These are phyloP conservation scores for Neofusicoccum umdonicola DNA, from an alignment of 2,329 filamentous ascomycete species.

Conservation along the genomic window DNA sequence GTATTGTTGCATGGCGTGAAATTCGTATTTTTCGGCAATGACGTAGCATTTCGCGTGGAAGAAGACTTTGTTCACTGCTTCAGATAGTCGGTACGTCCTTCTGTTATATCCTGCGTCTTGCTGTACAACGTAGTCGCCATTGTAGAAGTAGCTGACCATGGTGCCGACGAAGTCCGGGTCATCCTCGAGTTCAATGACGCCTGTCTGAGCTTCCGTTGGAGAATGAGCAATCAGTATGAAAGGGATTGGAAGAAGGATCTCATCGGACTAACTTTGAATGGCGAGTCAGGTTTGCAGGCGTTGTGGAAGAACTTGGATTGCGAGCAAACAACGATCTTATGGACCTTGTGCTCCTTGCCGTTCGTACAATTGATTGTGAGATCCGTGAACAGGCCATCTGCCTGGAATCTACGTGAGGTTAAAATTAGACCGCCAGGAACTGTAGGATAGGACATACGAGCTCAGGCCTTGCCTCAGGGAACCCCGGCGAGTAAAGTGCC, in stretches of 20 bases:
- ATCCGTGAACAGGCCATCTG: background rate
- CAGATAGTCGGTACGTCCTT: background rate
- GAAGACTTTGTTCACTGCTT: background rate
- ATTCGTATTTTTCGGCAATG: background rate
- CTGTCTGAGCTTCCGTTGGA: background rate
- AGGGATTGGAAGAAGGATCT: background rate
- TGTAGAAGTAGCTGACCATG: slow-evolving; percentile 3
- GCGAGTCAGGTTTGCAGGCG: background rate
- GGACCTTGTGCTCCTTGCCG: background rate
- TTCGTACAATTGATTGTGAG: background rate
- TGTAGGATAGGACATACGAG: background rate
- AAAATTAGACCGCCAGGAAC: background rate
- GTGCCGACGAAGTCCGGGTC: background rate
- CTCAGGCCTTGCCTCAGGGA: background rate
- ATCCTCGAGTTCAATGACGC: slow-evolving; percentile 1
- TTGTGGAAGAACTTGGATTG: background rate
- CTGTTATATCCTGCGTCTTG: too few species aligned
- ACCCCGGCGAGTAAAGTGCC: too few species aligned
- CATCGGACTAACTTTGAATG: background rate
- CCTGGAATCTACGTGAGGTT: background rate
- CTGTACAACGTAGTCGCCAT: background rate
- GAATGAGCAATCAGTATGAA: too few species aligned
- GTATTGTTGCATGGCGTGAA: too few species aligned
- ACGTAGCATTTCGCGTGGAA: background rate
- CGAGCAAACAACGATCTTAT: background rate